A percentile compares a stretch with the other conserved stretches of the same genome.
phyloP scores from a whole-genome alignment of 1,284 basidiomycete species.

The Ganoderma lucidum region DNA sequence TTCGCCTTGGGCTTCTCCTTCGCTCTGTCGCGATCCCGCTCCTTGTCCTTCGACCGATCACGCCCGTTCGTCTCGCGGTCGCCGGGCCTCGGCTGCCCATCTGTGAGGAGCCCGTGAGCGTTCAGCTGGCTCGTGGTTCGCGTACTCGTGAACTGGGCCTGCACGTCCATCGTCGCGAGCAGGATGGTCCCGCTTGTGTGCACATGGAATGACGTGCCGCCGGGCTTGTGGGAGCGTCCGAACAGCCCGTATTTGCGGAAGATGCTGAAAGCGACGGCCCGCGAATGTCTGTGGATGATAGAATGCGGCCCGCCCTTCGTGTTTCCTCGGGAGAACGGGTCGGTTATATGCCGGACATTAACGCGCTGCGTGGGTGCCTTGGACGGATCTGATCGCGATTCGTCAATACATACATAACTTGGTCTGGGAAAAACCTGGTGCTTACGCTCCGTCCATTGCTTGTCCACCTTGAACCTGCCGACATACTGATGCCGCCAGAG shows the following conservation, averaged over 20 bases:
- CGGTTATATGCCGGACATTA: constrained; percentile 62
- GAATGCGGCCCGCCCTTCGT: constrained; percentile 63
- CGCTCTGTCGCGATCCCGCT: constrained; percentile 18
- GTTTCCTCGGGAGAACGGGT: constrained; percentile 51
- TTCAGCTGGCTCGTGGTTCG: constrained; percentile 73
- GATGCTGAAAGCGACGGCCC: constrained; percentile 77
- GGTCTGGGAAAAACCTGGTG: constrained; percentile 28
- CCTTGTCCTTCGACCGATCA: constrained; percentile 24
- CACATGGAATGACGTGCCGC: constrained; percentile 43
- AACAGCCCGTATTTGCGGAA: constrained; percentile 65
- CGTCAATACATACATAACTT: constrained; percentile 8
- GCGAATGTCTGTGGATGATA: constrained; percentile 82
- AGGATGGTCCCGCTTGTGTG: constrained; percentile 60
- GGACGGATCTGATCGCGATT: constrained; percentile 52
- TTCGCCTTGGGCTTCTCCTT: constrained; percentile 25
- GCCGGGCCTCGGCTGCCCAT: constrained; percentile 34
- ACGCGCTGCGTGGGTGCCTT: constrained; percentile 74
- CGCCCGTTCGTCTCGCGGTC: constrained; percentile 20
- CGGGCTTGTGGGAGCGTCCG: constrained; percentile 30
- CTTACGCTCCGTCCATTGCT: constrained; percentile 57
- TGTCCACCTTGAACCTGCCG: constrained; percentile 70
- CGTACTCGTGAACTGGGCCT: constrained; percentile 81
- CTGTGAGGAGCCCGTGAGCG: constrained; percentile 70
- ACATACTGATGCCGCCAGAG: constrained; percentile 73
- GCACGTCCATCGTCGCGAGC: constrained; percentile 74